Base-by-base conservation (phyloP, 1,284 basidiomycete genomes). In the Apiotrichum akiyoshidainum region DNA sequence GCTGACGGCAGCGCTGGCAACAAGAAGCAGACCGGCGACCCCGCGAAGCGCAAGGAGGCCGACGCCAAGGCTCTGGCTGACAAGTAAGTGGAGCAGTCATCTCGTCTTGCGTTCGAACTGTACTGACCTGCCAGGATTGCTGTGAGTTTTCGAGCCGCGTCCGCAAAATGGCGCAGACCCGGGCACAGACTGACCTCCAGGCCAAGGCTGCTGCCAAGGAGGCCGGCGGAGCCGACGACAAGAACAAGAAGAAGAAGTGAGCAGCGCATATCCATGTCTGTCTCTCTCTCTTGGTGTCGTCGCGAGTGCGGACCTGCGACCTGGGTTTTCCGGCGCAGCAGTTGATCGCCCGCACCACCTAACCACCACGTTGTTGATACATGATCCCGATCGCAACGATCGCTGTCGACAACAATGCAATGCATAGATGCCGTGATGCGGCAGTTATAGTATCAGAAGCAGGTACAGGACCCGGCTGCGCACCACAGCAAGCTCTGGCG, bases 41-140 rank as follows among this genome's bases (percentile, higher is more conserved):
- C 58, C 11, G 35, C 26, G 19, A 47, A 45, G 49, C 54, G 60
- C 19, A 49, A 49, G 52, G 57, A 60, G 53, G 59, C 56, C 22
- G 63, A 68, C 49, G 62, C 62, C 40, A 63, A 64, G 50, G 66
- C 66, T 2, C 47, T 68, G 7, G 54, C 59, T 48, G 64, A 61
- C 9, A 66, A 65, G 66, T 66, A 53, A 64, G 64, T 61, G 13
- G n/a, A 17, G 11, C 22, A 19, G 22, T 31, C 7, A 7, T 12
- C 12, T 13, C 37, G 37, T 39, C 14, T 40, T 7, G 21, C 10
- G 46, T 2, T 6, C 22, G 17, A 26, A 17, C 34, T 7, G 4
- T n/a, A 44, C 49, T 59, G 48, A 60, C 52, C 3, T 16, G 21
- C 50, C 7, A 60, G 61, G 56, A 60, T 60, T 40, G 62, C 62